phyloP scores from a whole-genome alignment of 2,329 filamentous ascomycete genomes.

The Hymenoscyphus albidus region DNA sequence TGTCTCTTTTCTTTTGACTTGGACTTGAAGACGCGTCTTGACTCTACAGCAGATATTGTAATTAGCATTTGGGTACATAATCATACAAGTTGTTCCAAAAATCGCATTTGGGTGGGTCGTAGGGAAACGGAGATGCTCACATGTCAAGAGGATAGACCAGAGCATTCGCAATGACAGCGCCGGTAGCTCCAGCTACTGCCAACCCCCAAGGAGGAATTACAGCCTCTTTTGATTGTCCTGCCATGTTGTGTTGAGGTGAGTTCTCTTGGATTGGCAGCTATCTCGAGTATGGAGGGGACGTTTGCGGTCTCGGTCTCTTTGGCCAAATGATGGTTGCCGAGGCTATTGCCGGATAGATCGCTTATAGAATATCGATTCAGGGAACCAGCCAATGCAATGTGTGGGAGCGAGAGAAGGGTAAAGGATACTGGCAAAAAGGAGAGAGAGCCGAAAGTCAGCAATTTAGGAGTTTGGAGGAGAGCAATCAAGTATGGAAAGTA shows the following conservation, averaged over 20 bases:
- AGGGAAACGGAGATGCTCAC: constrained; percentile 51
- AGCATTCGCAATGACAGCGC: constrained; percentile 90
- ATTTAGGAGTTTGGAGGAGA: not conserved
- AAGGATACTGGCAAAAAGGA: not conserved
- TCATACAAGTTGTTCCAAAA: not conserved
- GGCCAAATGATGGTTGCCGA: constrained; percentile 13
- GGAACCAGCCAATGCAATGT: not conserved
- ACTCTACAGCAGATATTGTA: constrained; percentile 53
- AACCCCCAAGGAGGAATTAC: constrained; percentile 83
- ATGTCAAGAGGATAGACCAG: constrained; percentile 96
- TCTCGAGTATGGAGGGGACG: not conserved
- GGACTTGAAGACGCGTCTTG: constrained; percentile 93
- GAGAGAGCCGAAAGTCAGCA: not conserved
- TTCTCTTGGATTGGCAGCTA: not conserved
- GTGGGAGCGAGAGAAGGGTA: not conserved
- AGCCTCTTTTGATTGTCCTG: constrained; percentile 35
- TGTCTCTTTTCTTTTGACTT: constrained; percentile 64
- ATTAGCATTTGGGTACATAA: constrained; percentile 3
- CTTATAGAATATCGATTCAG: not conserved
- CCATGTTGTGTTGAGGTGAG: constrained; percentile 20
- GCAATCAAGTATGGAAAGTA: constrained; percentile 2
- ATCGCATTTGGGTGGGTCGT: not conserved
- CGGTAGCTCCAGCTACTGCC: constrained; percentile 86
- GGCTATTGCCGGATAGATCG: constrained; percentile 10
- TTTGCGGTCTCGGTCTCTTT: not conserved